These are phyloP conservation scores for Xylaria longipes DNA, from an alignment of 495 filamentous ascomycete species.

Conservation along the genomic window DNA sequence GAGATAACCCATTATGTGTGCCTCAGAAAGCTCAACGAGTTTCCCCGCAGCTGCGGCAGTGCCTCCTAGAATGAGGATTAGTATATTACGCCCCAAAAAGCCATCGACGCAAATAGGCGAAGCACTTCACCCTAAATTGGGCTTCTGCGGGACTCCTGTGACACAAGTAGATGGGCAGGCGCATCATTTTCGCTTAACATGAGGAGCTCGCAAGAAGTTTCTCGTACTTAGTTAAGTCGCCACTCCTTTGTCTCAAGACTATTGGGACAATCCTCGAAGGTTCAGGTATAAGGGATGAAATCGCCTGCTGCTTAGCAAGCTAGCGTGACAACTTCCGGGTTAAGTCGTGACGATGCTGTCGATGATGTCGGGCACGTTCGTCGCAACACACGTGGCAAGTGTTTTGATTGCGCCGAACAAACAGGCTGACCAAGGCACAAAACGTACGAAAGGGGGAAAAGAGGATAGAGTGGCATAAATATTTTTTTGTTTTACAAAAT, in stretches of 20 bases:
- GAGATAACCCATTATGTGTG: conserved; percentile 83
- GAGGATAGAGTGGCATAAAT: conserved; percentile 17
- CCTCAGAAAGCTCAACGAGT: conserved; percentile 84
- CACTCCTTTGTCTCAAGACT: not conserved
- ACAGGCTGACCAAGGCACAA: not conserved
- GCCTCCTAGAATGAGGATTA: conserved; percentile 66
- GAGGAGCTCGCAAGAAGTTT: not conserved
- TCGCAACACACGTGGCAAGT: not conserved
- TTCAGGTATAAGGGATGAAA: not conserved
- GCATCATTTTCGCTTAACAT: not conserved
- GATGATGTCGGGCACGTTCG: not conserved
- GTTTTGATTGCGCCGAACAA: not conserved
- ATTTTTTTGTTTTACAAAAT: no score
- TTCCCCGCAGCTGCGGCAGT: conserved; percentile 87
- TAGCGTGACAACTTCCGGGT: not conserved
- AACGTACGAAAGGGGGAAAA: conserved; percentile 19
- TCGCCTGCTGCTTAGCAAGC: not conserved
- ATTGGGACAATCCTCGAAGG: not conserved
- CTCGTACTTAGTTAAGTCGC: no score
- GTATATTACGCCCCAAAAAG: not conserved
- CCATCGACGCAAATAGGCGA: not conserved
- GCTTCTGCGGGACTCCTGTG: not conserved
- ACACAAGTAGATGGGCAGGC: not conserved
- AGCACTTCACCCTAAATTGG: not conserved
- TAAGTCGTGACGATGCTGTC: not conserved